Evolutionary conservation across 1,284 basidiomycete genomes (phyloP), one percentile per base, ranked within the genome.

Genomic region (Boletus mariae): DNA sequence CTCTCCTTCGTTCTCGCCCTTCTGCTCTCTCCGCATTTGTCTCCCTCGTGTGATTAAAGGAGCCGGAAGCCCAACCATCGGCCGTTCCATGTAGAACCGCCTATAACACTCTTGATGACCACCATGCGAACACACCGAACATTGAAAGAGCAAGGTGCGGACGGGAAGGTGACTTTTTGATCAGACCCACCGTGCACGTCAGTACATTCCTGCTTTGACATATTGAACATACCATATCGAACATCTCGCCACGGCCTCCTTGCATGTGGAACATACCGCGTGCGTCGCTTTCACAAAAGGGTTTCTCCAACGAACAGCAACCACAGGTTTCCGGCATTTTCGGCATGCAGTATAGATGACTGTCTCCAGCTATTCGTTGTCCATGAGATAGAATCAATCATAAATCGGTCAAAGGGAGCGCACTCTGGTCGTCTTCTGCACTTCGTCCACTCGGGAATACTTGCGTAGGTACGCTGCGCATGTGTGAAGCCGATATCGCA

Each of bases 91-190:
- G 61, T 87, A 87, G 61, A 83, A 89, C 29, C 73, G 72, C 41
- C 79, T 75, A 62, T 88, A 90, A 66, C 88, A 91, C 23, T 78
- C 75, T 59, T 85, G 83, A 60, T 91, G 88, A 0, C 88, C 89
- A 0, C 88, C 89, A 57, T 91, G 88, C 45, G 79, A 73, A 63
- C 89, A 91, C 6, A 87, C 70, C 1, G 84, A 76, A 65, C 89
- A 91, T 49, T 84, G 82, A 61, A 90, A 84, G 4, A 87, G 69
- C 4, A 89, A 71, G 0, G 79, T 73, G 32, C 79, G 79, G 17
- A 90, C 86, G 4, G 89, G 89, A 26, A 91, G 77, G 51, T 82
- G 88, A 63, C 88, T 90, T 5, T 53, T 5, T 49, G 9, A 31
- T 31, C 9, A 10, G 29, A 31, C n/a, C 38, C 37, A 35, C 37